Evolutionary conservation across 345 rosid species (phyloP).

Genomic region (Acer negundo): DNA sequence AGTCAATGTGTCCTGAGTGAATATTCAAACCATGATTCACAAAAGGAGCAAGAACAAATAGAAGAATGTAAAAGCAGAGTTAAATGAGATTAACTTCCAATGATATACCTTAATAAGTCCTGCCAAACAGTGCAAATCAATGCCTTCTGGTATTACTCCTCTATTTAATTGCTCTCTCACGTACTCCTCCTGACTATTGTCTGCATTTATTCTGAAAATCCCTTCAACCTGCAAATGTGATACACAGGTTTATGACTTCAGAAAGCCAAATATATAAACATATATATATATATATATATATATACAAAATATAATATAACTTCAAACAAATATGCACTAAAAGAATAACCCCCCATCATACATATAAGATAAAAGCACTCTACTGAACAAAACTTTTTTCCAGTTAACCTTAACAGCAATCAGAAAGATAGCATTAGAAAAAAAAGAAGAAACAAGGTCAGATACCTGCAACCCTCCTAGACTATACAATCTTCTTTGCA

Average conservation of each 20-base stretch:
- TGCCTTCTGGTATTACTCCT: conserved; percentile 72
- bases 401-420: background rate
- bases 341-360: conserved; percentile 16
- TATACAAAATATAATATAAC: conserved; percentile 8
- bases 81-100: conserved; percentile 2
- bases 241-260: conserved; percentile 12
- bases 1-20: background rate
- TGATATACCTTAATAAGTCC: conserved; percentile 82
- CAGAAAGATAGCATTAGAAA: background rate
- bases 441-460: conserved; percentile 3
- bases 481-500: conserved; percentile 80
- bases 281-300: conserved; percentile 8
- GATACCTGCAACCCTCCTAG: conserved; percentile 84
- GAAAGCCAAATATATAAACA: conserved; percentile 10
- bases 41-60: background rate
- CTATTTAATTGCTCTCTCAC: conserved; percentile 80
- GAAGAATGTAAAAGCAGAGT: conserved; percentile 10
- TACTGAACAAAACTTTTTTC: background rate
- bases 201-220: conserved; percentile 90
- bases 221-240: conserved; percentile 82
- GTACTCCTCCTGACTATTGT: conserved; percentile 88
- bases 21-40: conserved; percentile 1
- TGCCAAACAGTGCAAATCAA: conserved; percentile 92
- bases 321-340: background rate
- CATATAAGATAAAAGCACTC: background rate